Evolutionary conservation across 768 basidiomycete species (phyloP).

Genomic region (Stropharia rugosoannulata): DNA sequence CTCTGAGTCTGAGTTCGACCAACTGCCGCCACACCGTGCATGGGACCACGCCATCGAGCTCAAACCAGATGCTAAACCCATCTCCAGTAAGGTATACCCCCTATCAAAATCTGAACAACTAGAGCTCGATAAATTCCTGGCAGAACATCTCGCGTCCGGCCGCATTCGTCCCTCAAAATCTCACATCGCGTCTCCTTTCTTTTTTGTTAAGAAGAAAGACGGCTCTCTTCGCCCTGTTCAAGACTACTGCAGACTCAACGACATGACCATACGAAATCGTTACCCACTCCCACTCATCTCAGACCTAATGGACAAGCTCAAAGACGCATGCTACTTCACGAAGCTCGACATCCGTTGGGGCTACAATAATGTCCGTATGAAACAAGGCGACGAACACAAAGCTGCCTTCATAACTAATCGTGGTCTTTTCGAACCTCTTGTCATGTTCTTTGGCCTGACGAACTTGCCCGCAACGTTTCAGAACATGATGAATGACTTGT

Average conservation of each 20-base stretch:
- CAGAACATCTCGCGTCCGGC: conserved; percentile 17
- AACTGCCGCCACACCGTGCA: conserved; percentile 14
- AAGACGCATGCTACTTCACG: conserved; percentile 25
- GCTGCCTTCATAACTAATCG: conserved; percentile 36
- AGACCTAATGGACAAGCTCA: conserved; percentile 27
- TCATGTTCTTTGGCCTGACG: conserved; percentile 37
- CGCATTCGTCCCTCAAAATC: conserved; percentile 10
- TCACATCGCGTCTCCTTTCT: conserved; percentile 5
- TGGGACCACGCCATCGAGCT: conserved; percentile 37
- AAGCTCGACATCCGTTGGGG: conserved; percentile 17
- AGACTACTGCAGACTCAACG: conserved; percentile 31
- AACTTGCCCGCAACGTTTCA: conserved; percentile 35
- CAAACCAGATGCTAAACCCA: conserved; percentile 24
- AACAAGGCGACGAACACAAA: conserved; percentile 43
- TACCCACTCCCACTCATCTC: conserved; percentile 12
- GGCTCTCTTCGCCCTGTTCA: conserved; percentile 20
- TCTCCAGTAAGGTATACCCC: conserved; percentile 20
- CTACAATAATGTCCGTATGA: conserved; percentile 42
- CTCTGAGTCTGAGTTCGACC: conserved; percentile 11
- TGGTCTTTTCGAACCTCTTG: conserved; percentile 33
- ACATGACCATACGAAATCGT: conserved; percentile 27
- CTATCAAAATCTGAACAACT: conserved; percentile 17
- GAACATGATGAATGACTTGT: conserved; percentile 41
- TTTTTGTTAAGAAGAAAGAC: conserved; percentile 15
- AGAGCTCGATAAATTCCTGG: conserved; percentile 22